Evolutionary conservation across 192 early-diverging fungal species (phyloP).

Genomic region (Coemansia erecta): DNA sequence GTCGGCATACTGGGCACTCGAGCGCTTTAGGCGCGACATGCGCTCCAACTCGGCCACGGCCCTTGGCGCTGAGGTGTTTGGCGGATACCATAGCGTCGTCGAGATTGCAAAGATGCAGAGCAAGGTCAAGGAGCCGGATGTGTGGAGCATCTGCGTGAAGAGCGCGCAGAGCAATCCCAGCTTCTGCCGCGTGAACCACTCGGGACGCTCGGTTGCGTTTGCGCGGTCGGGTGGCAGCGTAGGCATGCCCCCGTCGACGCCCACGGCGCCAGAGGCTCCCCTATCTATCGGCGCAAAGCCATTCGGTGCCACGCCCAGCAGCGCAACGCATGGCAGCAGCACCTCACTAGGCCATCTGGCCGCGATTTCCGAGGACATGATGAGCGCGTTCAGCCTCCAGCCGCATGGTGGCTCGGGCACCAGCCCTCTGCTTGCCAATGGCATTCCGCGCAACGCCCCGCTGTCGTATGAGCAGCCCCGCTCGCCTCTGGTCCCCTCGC

Average conservation of each 20-base stretch:
- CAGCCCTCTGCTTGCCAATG: constrained; percentile 3
- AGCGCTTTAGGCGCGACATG: constrained; percentile 32
- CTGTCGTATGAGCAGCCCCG: constrained; percentile 12
- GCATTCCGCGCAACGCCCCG: neutral
- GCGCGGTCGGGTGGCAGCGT: neutral
- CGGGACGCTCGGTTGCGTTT: constrained; percentile 25
- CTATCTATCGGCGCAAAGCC: neutral
- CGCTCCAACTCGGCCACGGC: neutral
- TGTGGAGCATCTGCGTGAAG: constrained; percentile 29
- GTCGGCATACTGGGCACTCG: constrained; percentile 38
- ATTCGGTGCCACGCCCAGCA: neutral
- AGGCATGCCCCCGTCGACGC: constrained; percentile 1
- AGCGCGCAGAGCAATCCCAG: constrained; percentile 13
- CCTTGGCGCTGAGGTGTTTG: constrained; percentile 9
- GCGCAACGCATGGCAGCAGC: neutral
- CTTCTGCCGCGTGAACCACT: constrained; percentile 26
- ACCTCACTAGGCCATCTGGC: constrained; percentile 18
- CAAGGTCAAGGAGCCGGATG: constrained; percentile 17
- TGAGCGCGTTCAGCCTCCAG: constrained; percentile 29
- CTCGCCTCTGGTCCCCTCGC: constrained; percentile 29
- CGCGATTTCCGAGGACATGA: constrained; percentile 29
- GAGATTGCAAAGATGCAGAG: constrained; percentile 45
- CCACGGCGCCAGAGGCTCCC: neutral
- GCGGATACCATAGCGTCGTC: constrained; percentile 27
- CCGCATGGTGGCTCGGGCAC: constrained; percentile 4